Percentiles rank a stretch among this genome's conserved stretches.
These are phyloP conservation scores for Juncus effusus DNA, from an alignment of 176 grass and related monocot genomes.

Conservation along the genomic window DNA sequence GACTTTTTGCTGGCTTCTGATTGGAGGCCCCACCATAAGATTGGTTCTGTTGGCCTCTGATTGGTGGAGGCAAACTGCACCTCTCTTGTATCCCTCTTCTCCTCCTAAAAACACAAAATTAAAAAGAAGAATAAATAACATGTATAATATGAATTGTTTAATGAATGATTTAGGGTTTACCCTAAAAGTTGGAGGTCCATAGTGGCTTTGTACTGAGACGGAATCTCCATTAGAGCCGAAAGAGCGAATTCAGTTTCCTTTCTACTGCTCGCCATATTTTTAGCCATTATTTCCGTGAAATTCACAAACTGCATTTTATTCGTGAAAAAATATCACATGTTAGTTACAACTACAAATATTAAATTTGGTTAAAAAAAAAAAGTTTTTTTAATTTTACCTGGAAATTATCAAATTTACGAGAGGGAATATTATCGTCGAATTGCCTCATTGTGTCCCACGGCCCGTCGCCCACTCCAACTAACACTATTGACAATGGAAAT, in stretches of 20 bases:
- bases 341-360: background rate
- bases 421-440: slow-evolving; percentile 79
- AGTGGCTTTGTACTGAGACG: slow-evolving; percentile 57
- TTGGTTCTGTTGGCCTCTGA: slow-evolving; percentile 15
- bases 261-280: slow-evolving; percentile 44
- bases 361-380: slow-evolving; percentile 7
- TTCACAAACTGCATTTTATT: slow-evolving; percentile 64
- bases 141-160: background rate
- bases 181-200: slow-evolving; percentile 61
- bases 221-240: slow-evolving; percentile 67
- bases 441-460: slow-evolving; percentile 81
- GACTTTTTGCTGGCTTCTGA: slow-evolving; percentile 17
- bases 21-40: slow-evolving; percentile 29
- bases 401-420: slow-evolving; percentile 68
- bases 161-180: slow-evolving; percentile 33
- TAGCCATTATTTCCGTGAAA: slow-evolving; percentile 83
- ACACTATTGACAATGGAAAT: slow-evolving; percentile 68
- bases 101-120: slow-evolving; percentile 39
- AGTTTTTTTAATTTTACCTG: slow-evolving; percentile 35
- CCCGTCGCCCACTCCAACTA: slow-evolving; percentile 78
- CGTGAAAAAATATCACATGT: background rate
- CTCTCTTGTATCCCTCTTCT: slow-evolving; percentile 41
- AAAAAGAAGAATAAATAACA: background rate
- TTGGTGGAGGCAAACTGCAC: slow-evolving; percentile 53
- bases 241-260: slow-evolving; percentile 74